Evolutionary conservation across 129 eudicot species (phyloP), one percentile per base, ranked within the genome.

Genomic region (Rutidosis leptorrhynchoides): DNA sequence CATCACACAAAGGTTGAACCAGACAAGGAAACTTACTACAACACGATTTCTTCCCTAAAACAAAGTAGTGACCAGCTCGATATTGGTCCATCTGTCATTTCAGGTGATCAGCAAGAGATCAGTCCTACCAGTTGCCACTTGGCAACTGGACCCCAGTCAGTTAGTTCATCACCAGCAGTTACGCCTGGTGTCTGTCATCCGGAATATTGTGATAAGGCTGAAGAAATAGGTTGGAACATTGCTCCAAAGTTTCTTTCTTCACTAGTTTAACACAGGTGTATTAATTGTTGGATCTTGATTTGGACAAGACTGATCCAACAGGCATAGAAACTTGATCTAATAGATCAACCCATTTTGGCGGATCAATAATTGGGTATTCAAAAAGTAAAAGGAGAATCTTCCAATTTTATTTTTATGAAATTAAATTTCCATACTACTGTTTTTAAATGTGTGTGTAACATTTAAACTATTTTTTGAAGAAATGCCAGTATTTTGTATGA

Each of bases 191-290:
- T 17, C 15, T 66, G 60, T 52, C 9, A 5, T 66, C 35, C 14
- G 45, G 60, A 54, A 40, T 57, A 53, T 68, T 69, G 52, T 59
- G 63, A 61, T 30, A 58, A 67, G 43, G 22, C 69, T 61, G 84
- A 59, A 70, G 64, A 37, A 77, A 74, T 71, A 77, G 86, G 86
- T 82, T 23, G 48, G 23, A 77, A 37, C 51, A 65, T 72, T 51
- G 46, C 29, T 48, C 30, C 51, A 22, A 48, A 16, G 46, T 20
- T 45, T 66, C 17, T 45, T 43, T 53, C 16, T 74, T 40, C 43
- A 57, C 27, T 69, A 69, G 19, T 56, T 28, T 22, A 32, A 51
- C 60, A 7, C 3, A 17, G 56, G 3, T 8, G 43, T 23, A 15
- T 64, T 37, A 42, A 25, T 45, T 28, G 29, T 64, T 12, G 6